Evolutionary conservation across 2,329 filamentous ascomycete species (phyloP).

Genomic region (Arthrobotrys pseudoclavata): DNA sequence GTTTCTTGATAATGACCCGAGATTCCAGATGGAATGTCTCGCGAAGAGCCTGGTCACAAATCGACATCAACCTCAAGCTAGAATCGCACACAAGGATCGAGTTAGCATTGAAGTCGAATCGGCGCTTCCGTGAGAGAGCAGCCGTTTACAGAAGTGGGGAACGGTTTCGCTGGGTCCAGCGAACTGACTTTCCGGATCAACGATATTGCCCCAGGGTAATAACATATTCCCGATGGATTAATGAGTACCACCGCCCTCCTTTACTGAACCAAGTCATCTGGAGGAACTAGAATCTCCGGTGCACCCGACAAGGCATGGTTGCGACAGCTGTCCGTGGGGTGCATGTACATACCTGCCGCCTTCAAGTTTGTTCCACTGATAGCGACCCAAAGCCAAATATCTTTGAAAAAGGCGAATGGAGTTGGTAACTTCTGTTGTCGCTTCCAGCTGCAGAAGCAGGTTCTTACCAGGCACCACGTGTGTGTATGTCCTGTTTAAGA

Average conservation of each 20-base stretch:
- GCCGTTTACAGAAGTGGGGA: slow-evolving; percentile 1
- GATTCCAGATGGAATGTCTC: slow-evolving; percentile 26
- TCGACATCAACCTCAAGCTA: slow-evolving; percentile 3
- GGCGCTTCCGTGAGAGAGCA: slow-evolving; percentile 3
- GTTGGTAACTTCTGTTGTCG: slow-evolving; percentile 59
- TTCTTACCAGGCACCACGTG: slow-evolving; percentile 59
- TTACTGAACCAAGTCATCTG: slow-evolving; percentile 49
- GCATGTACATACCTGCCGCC: slow-evolving; percentile 31
- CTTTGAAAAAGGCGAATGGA: slow-evolving; percentile 30
- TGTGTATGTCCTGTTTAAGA: slow-evolving; percentile 56
- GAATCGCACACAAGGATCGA: neutral
- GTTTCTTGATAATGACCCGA: slow-evolving; percentile 43
- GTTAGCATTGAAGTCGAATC: slow-evolving; percentile 15
- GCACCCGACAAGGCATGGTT: slow-evolving; percentile 44
- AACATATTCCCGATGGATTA: slow-evolving; percentile 23
- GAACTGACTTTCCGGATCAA: slow-evolving; percentile 27
- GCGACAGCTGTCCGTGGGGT: slow-evolving; percentile 36
- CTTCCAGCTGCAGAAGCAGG: slow-evolving; percentile 58
- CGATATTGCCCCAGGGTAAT: slow-evolving; percentile 21
- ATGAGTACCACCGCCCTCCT: slow-evolving; percentile 15
- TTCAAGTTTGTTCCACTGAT: slow-evolving; percentile 33
- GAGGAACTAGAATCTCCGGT: slow-evolving; percentile 40
- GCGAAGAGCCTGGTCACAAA: slow-evolving; percentile 19
- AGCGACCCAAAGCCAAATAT: slow-evolving; percentile 39
- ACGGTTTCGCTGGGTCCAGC: neutral